A percentile compares a stretch with the other conserved stretches of the same genome.
Conservation (phyloP, 2,329 filamentous ascomycete species). For the Lasiodiplodia sp. region DNA sequence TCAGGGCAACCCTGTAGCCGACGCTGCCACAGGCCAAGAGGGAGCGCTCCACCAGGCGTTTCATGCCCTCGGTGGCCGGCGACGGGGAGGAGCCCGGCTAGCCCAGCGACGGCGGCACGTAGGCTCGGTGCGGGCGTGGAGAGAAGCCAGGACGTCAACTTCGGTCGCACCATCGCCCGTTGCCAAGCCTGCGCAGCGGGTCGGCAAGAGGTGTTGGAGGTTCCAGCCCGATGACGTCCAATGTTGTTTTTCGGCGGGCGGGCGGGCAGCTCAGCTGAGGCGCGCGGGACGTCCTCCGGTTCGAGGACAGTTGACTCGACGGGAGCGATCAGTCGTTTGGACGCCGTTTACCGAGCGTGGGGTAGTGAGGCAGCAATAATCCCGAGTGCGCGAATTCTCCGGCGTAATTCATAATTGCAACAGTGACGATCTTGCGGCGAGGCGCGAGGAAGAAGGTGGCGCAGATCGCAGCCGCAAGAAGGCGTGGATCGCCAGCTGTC, state of each 20-base stretch:
- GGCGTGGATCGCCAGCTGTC: not conserved
- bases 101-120: not conserved
- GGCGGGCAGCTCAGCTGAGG: slow-evolving; percentile 1
- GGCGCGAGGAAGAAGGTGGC: not conserved
- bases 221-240: not conserved
- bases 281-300: not conserved
- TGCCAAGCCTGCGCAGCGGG: slow-evolving; percentile 7
- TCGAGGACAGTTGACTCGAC: not conserved
- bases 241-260: not conserved
- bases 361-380: slow-evolving; percentile 1
- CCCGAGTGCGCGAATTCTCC: slow-evolving; percentile 21
- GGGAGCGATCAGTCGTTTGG: slow-evolving; percentile 3
- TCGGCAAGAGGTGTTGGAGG: not conserved
- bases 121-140: not conserved
- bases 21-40: slow-evolving; percentile 20
- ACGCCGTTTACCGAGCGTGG: slow-evolving; percentile 9
- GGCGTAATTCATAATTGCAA: slow-evolving; percentile 3
- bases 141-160: not conserved
- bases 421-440: slow-evolving; percentile 10
- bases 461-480: not conserved
- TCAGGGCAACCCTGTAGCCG: slow-evolving; percentile 17
- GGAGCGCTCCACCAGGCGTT: slow-evolving; percentile 16
- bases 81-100: not conserved
- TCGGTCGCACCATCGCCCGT: slow-evolving; percentile 6
- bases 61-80: slow-evolving; percentile 13